These are phyloP conservation scores for Magnaporthiopsis poae DNA, from an alignment of 2,329 filamentous ascomycete genomes.

Conservation along the genomic window DNA sequence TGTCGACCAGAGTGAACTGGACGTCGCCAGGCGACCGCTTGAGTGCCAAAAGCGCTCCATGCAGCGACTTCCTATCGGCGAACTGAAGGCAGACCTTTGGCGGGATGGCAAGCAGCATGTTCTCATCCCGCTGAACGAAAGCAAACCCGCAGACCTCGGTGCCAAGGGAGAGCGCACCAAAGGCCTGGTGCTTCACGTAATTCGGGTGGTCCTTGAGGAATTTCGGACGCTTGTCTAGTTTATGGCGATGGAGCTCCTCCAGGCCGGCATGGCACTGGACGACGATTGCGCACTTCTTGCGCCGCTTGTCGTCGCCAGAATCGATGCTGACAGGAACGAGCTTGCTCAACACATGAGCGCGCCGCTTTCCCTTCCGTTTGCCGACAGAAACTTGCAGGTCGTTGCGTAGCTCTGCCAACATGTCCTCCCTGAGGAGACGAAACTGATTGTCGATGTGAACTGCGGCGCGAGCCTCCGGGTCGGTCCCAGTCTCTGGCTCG, in stretches of 20 bases:
- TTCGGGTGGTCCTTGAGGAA: conserved; percentile 37
- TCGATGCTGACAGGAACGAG: conserved; percentile 30
- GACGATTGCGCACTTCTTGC: conserved; percentile 27
- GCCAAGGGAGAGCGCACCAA: conserved; percentile 49
- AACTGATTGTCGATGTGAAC: conserved; percentile 62
- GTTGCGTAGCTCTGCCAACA: conserved; percentile 55
- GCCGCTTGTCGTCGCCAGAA: conserved; percentile 21
- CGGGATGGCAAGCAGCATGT: conserved; percentile 30
- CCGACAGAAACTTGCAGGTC: conserved; percentile 44
- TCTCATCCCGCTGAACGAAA: conserved; percentile 41
- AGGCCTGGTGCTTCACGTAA: conserved; percentile 48
- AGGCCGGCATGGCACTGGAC: conserved; percentile 35
- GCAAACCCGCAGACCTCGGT: conserved; percentile 50
- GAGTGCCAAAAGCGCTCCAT: conserved; percentile 36
- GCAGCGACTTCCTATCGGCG: conserved; percentile 32
- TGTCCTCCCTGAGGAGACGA: conserved; percentile 60
- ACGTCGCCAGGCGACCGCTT: conserved; percentile 20
- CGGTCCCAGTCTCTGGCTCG: conserved; percentile 19
- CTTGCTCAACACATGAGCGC: conserved; percentile 26
- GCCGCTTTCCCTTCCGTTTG: conserved; percentile 35
- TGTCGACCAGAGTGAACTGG: conserved; percentile 50
- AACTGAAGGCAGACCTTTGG: conserved; percentile 45
- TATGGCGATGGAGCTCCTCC: conserved; percentile 25
- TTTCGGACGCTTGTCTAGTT: conserved; percentile 27
- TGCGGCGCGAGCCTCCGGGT: conserved; percentile 25